Conservation (phyloP, 1,139 yeast genomes). For the Suhomyces kunorum region DNA sequence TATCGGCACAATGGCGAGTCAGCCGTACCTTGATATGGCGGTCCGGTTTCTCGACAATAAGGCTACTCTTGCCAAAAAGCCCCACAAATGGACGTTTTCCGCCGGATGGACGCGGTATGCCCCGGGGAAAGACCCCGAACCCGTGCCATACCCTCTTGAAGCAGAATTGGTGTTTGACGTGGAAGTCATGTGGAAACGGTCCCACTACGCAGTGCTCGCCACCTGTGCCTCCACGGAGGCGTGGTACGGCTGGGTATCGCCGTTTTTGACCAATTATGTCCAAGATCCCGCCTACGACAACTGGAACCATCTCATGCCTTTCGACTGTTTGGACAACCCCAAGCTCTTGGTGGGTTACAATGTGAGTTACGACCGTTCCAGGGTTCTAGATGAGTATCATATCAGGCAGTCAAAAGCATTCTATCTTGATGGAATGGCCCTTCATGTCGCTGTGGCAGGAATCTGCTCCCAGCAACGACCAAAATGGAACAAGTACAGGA, state of each 20-base stretch:
- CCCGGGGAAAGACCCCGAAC: constrained; percentile 49
- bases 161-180: constrained; percentile 82
- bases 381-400: constrained; percentile 81
- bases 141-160: constrained; percentile 67
- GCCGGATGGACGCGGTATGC: constrained; percentile 88
- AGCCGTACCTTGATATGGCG: constrained; percentile 61
- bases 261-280: constrained; percentile 55
- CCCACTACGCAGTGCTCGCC: constrained; percentile 78
- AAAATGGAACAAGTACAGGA: constrained; percentile 67
- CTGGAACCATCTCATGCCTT: constrained; percentile 72
- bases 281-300: constrained; percentile 40
- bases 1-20: constrained; percentile 61
- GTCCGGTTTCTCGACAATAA: constrained; percentile 34
- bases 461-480: constrained; percentile 92
- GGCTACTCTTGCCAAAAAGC: constrained; percentile 50
- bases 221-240: constrained; percentile 77
- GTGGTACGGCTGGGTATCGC: constrained; percentile 97
- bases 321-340: constrained; percentile 50
- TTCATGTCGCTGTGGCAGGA: constrained; percentile 89
- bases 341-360: constrained; percentile 85
- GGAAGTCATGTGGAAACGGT: constrained; percentile 76
- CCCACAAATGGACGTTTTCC: constrained; percentile 49
- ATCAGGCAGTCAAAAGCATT: constrained; percentile 68
- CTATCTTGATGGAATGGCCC: constrained; percentile 87
- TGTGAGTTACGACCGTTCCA: constrained; percentile 86